These are phyloP conservation scores for Triglochin maritima DNA, from an alignment of 106 monocot species.

Conservation along the genomic window DNA sequence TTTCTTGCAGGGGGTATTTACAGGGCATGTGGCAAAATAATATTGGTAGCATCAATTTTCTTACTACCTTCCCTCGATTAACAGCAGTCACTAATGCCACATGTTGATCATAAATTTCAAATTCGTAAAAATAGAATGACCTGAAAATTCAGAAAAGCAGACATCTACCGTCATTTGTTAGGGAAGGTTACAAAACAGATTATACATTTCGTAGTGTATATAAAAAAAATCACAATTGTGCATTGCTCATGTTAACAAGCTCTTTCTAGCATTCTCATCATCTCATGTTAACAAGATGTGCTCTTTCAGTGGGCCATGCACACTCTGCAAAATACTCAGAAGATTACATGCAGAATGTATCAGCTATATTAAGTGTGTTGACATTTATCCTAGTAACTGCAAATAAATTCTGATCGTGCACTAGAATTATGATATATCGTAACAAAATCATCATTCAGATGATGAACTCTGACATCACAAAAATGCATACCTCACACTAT, in stretches of 20 bases:
- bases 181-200: too few relatives aligned
- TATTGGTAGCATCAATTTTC: not conserved
- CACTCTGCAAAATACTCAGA: too few relatives aligned
- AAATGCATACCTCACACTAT: conserved; percentile 47
- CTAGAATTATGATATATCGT: not conserved
- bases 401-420: not conserved
- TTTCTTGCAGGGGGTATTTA: not conserved
- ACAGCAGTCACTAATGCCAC: conserved; percentile 69
- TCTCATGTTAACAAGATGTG: too few relatives aligned
- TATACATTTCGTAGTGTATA: not conserved
- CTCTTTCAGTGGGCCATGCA: too few relatives aligned
- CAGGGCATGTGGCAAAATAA: not conserved
- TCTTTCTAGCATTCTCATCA: not conserved
- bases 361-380: too few relatives aligned
- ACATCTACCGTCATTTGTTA: not conserved
- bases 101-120: conserved; percentile 58
- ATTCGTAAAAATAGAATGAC: conserved; percentile 96
- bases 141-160: conserved; percentile 30
- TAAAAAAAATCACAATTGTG: not conserved
- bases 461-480: not conserved
- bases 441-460: not conserved
- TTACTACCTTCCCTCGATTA: conserved; percentile 64
- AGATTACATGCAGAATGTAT: too few relatives aligned
- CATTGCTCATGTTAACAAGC: too few relatives aligned
- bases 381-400: not conserved